Conservation (phyloP, 257 asterid genomes). For the Solanum stenotomum region DNA sequence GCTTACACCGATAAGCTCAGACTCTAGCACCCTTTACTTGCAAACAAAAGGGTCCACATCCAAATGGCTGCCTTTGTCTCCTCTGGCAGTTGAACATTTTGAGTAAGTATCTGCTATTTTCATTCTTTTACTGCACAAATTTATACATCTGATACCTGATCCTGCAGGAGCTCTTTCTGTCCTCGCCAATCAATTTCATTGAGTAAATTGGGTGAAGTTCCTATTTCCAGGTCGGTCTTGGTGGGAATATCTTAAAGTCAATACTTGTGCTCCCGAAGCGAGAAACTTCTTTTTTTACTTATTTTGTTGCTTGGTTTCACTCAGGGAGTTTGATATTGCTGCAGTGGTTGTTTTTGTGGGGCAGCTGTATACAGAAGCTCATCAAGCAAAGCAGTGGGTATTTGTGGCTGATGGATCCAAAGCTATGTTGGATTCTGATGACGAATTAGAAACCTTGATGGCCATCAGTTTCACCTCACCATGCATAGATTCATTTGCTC, state of each 20-base stretch:
- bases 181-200: slow-evolving; percentile 62
- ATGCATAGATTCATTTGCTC: slow-evolving; percentile 31
- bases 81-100: slow-evolving; percentile 27
- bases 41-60: slow-evolving; percentile 65
- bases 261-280: slow-evolving; percentile 2
- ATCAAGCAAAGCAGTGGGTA: slow-evolving; percentile 82
- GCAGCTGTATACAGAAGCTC: slow-evolving; percentile 52
- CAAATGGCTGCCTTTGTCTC: slow-evolving; percentile 66
- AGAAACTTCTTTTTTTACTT: slow-evolving; percentile 6
- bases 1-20: slow-evolving; percentile 64
- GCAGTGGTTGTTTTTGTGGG: slow-evolving; percentile 77
- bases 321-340: slow-evolving; percentile 89
- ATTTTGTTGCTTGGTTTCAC: slow-evolving; percentile 14
- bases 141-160: neutral
- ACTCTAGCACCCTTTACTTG: slow-evolving; percentile 64
- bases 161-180: slow-evolving; percentile 61
- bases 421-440: slow-evolving; percentile 16
- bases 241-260: slow-evolving; percentile 1
- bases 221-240: slow-evolving; percentile 56
- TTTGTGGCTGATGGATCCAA: slow-evolving; percentile 73
- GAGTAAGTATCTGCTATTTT: slow-evolving; percentile 39
- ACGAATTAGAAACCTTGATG: slow-evolving; percentile 44
- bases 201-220: slow-evolving; percentile 65
- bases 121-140: neutral
- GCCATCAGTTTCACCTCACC: slow-evolving; percentile 72